Evolutionary conservation across 352 stramenopile genomes (phyloP).

Genomic region (Phytophthora megakarya): DNA sequence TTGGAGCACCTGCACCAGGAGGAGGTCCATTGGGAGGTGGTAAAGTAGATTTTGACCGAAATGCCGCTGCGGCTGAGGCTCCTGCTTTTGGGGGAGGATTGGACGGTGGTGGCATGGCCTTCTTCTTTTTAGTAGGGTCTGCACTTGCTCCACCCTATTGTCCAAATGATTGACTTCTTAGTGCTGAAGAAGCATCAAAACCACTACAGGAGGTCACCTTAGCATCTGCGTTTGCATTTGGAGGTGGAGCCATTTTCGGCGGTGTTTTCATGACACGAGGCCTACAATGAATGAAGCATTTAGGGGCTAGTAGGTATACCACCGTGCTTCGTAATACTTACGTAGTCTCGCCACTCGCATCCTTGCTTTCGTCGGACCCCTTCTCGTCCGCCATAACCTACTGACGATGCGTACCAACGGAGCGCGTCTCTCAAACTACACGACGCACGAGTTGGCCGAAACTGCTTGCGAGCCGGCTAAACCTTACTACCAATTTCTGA

Average conservation of each 20-base stretch:
- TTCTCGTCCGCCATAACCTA: slow-evolving; percentile 46
- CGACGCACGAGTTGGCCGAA: too few species aligned
- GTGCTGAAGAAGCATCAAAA: background rate
- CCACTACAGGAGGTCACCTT: slow-evolving; percentile 23
- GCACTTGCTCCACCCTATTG: slow-evolving; percentile 19
- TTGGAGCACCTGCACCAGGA: slow-evolving; percentile 50
- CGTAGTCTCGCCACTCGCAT: slow-evolving; percentile 18
- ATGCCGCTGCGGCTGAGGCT: slow-evolving; percentile 61
- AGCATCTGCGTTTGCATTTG: slow-evolving; percentile 28
- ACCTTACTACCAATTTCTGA: too few species aligned
- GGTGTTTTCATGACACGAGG: slow-evolving; percentile 38
- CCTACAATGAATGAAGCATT: slow-evolving; percentile 2
- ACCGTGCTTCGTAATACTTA: slow-evolving; percentile 12
- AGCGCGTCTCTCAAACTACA: slow-evolving; percentile 13
- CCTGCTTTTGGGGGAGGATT: slow-evolving; percentile 68
- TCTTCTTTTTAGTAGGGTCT: slow-evolving; percentile 61
- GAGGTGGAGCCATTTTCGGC: slow-evolving; percentile 45
- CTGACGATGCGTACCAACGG: background rate
- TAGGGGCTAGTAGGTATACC: background rate
- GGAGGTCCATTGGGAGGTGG: slow-evolving; percentile 68
- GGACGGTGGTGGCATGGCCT: slow-evolving; percentile 63
- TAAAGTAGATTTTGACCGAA: slow-evolving; percentile 67
- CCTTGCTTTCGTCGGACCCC: slow-evolving; percentile 36
- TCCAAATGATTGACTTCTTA: background rate
- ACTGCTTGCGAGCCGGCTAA: too few species aligned